phyloP scores from a whole-genome alignment of 1,139 yeast genomes.

The Debaryomycetaceae sp. region DNA sequence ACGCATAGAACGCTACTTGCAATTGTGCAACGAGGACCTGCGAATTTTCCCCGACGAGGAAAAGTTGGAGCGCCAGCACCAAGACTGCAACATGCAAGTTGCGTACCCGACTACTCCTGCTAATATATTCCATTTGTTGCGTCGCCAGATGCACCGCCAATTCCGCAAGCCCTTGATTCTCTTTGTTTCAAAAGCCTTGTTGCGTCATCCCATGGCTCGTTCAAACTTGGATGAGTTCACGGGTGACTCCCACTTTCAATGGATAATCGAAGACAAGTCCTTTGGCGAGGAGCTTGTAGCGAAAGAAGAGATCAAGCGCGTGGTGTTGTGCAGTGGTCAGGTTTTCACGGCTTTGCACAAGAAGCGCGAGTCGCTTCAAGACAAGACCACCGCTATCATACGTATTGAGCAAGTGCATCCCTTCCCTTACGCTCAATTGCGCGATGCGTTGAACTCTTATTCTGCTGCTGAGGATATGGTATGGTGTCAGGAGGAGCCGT shows the following conservation, averaged over 20 bases:
- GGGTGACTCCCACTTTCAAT: constrained; percentile 84
- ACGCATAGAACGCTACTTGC: constrained; percentile 94
- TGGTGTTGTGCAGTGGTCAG: constrained; percentile 84
- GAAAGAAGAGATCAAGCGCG: constrained; percentile 80
- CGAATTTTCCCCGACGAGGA: constrained; percentile 85
- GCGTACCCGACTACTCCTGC: constrained; percentile 99
- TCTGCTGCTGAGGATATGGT: constrained; percentile 81
- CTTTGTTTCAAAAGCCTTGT: constrained; percentile 85
- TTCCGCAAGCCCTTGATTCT: constrained; percentile 91
- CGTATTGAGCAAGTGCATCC: constrained; percentile 95
- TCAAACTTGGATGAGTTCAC: constrained; percentile 76
- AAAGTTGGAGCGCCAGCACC: constrained; percentile 93
- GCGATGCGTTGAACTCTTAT: constrained; percentile 71
- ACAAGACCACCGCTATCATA: constrained; percentile 78
- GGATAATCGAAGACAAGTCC: constrained; percentile 90
- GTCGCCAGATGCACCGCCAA: constrained; percentile 99
- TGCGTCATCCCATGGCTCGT: constrained; percentile 97
- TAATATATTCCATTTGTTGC: constrained; percentile 87
- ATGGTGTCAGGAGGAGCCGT: constrained; percentile 98
- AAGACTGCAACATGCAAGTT: constrained; percentile 96
- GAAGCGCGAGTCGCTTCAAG: constrained; percentile 67
- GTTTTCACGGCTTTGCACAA: constrained; percentile 87
- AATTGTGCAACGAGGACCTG: constrained; percentile 92
- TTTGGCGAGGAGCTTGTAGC: constrained; percentile 64
- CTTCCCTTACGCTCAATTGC: constrained; percentile 94